Evolutionary conservation across 441 rosid genomes (phyloP).

Genomic region (Dalechampia spathulata): DNA sequence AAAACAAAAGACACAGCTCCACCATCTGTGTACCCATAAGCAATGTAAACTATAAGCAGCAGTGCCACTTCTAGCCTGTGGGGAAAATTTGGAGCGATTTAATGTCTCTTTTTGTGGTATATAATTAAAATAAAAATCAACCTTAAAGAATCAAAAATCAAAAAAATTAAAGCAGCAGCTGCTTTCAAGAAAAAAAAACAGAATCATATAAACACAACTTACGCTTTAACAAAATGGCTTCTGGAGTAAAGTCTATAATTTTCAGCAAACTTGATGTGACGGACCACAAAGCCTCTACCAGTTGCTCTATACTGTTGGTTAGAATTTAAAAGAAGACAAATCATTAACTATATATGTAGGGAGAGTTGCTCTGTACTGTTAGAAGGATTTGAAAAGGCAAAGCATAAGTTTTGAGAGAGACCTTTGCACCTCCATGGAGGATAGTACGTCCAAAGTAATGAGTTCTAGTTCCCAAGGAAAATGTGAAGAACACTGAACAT

Average conservation of each 20-base stretch:
- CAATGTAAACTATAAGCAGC: conserved; percentile 79
- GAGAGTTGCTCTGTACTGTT: too few relatives aligned
- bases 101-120: too few relatives aligned
- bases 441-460: conserved; percentile 99
- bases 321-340: conserved; percentile 6
- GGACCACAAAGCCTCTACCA: conserved; percentile 98
- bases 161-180: too few relatives aligned
- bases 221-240: conserved; percentile 99
- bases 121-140: too few relatives aligned
- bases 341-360: background rate
- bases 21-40: conserved; percentile 72
- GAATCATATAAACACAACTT: conserved; percentile 21
- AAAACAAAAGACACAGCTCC: conserved; percentile 70
- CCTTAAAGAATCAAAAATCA: too few relatives aligned
- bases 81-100: conserved; percentile 1
- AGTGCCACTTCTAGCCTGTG: conserved; percentile 92
- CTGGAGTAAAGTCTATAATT: conserved; percentile 95
- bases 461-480: conserved; percentile 90
- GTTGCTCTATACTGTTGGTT: conserved; percentile 86
- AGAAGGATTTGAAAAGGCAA: too few relatives aligned
- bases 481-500: conserved; percentile 97
- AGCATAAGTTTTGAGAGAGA: conserved; percentile 16
- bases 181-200: background rate
- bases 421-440: conserved; percentile 98
- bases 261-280: conserved; percentile 95